Evolutionary conservation across 2,329 filamentous ascomycete species (phyloP), one percentile per base, ranked within the genome.

Genomic region (Phoma sp.): DNA sequence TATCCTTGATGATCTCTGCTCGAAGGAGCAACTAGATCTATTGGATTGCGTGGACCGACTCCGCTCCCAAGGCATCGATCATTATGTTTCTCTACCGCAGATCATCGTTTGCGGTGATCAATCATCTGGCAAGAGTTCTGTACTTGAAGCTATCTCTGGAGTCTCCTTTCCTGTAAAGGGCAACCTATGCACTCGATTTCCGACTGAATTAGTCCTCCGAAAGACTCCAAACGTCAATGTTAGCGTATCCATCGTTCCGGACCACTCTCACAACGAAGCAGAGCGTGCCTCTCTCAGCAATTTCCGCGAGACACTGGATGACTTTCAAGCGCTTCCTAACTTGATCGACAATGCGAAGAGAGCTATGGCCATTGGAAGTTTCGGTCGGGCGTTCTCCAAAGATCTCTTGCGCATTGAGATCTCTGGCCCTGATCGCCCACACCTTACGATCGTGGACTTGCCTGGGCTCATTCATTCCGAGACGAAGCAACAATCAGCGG

Each of bases 171-270:
- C n/a, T n/a, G n/a, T n/a, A n/a, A n/a, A n/a, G n/a, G n/a, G n/a
- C n/a, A n/a, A n/a, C n/a, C n/a, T n/a, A n/a, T n/a, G n/a, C n/a
- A n/a, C n/a, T n/a, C n/a, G n/a, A n/a, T n/a, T n/a, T n/a, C 81
- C 85, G 0, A 88, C 84, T 0, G 84, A 88, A 62, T 73, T 88
- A 2, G 77, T 84, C 17, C 74, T 88, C 7, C 77, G 82, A 7
- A 79, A 78, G 15, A 57, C 70, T 7, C 23, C 61, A 0, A 54
- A 72, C 5, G 60, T 74, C 0, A 72, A 64, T 2, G 72, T 84
- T 15, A 71, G 72, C 4, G 78, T 82, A 36, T 78, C n/a, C n/a
- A n/a, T 85, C 39, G 59, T 50, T 20, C 67, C 62, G 9, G 45
- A 49, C 46, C 67, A 45, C 17, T 52, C 47, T 2, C 51, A 65